Conservation (phyloP, 2,329 filamentous ascomycete species). For the Colletotrichum incanum region DNA sequence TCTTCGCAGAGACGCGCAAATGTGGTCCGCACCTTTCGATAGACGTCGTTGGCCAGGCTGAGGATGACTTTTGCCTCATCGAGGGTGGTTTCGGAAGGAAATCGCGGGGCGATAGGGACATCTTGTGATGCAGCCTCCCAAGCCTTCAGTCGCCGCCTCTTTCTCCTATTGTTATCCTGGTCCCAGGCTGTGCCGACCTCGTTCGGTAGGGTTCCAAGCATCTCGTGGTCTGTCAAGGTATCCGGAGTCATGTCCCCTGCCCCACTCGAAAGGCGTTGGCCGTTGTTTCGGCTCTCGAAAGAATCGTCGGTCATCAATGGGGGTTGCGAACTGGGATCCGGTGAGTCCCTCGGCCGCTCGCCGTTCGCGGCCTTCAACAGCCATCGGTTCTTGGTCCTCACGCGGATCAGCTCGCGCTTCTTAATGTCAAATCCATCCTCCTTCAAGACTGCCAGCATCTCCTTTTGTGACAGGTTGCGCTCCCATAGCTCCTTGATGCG, state of each 20-base stretch:
- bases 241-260: constrained; percentile 31
- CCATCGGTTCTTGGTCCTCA: constrained; percentile 80
- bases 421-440: constrained; percentile 82
- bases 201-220: constrained; percentile 10
- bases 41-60: constrained; percentile 73
- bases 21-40: constrained; percentile 75
- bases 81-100: constrained; percentile 86
- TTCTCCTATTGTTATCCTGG: constrained; percentile 33
- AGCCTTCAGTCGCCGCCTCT: constrained; percentile 36
- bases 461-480: constrained; percentile 78
- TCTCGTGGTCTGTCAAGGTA: constrained; percentile 35
- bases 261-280: constrained; percentile 1
- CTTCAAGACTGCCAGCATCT: constrained; percentile 80
- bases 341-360: constrained; percentile 60
- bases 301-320: background rate
- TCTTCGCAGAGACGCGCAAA: constrained; percentile 81
- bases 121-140: constrained; percentile 70
- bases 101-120: constrained; percentile 78
- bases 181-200: constrained; percentile 6
- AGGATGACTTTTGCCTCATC: constrained; percentile 83
- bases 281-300: constrained; percentile 20
- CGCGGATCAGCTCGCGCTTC: constrained; percentile 78
- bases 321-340: background rate
- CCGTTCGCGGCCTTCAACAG: constrained; percentile 74
- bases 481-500: constrained; percentile 86